Evolutionary conservation across 441 rosid genomes (phyloP).

Genomic region (Gossypium lobatum): DNA sequence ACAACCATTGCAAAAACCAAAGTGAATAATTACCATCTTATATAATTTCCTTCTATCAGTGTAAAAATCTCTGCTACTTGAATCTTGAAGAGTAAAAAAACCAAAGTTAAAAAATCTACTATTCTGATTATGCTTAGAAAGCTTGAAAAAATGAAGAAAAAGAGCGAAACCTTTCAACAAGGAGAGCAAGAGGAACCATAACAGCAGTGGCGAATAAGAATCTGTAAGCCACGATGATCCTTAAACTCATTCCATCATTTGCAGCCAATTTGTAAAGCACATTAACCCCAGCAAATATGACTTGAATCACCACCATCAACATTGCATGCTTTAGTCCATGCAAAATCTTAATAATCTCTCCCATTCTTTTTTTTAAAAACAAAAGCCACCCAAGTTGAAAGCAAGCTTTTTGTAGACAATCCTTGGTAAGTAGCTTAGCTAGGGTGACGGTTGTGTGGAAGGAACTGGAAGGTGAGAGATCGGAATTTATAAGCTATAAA

Average conservation of each 20-base stretch:
- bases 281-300: slow-evolving; percentile 21
- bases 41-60: no score
- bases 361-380: background rate
- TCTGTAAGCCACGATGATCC: slow-evolving; percentile 24
- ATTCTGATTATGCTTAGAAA: background rate
- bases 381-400: background rate
- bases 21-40: no score
- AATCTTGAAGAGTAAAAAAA: no score
- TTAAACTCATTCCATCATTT: slow-evolving; percentile 24
- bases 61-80: no score
- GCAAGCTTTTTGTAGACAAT: background rate
- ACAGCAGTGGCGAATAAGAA: slow-evolving; percentile 26
- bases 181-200: slow-evolving; percentile 27
- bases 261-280: slow-evolving; percentile 26
- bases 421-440: background rate
- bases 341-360: background rate
- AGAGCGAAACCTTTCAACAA: slow-evolving; percentile 17
- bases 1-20: background rate
- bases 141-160: background rate
- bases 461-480: background rate
- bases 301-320: slow-evolving; percentile 29
- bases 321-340: slow-evolving; percentile 19
- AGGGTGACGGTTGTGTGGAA: background rate
- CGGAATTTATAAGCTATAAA: background rate
- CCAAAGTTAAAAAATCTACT: background rate